phyloP scores from a whole-genome alignment of 2,329 filamentous ascomycete genomes.

The Ophiocordyceps robertsii region DNA sequence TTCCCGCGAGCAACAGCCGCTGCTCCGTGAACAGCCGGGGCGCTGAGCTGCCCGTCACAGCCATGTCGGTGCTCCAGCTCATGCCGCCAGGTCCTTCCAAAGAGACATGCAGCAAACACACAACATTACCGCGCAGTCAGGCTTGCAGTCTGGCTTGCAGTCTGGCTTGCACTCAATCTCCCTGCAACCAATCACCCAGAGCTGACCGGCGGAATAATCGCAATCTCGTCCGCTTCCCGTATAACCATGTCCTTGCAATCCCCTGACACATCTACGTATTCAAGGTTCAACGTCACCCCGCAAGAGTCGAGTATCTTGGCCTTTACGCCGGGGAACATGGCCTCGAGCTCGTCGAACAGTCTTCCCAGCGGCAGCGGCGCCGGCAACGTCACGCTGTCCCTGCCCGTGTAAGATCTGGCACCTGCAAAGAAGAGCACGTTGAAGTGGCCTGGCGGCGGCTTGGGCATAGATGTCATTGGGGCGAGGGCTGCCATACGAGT shows the following conservation, averaged over 20 bases:
- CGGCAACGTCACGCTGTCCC: slow-evolving; percentile 48
- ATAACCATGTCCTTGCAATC: slow-evolving; percentile 36
- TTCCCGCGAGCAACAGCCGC: slow-evolving; percentile 17
- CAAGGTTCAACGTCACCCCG: slow-evolving; percentile 66
- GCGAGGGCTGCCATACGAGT: not conserved
- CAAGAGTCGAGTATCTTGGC: slow-evolving; percentile 57
- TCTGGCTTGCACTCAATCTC: no score
- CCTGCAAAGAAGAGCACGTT: slow-evolving; percentile 72
- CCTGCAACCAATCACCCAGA: slow-evolving; percentile 43
- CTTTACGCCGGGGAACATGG: slow-evolving; percentile 55
- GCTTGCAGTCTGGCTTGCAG: no score
- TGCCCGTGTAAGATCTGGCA: slow-evolving; percentile 58
- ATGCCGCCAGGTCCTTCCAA: no score
- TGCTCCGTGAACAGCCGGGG: slow-evolving; percentile 8
- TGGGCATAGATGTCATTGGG: slow-evolving; percentile 24
- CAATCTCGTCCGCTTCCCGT: slow-evolving; percentile 66
- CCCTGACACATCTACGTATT: slow-evolving; percentile 60
- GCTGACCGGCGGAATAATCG: slow-evolving; percentile 78
- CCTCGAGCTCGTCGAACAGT: slow-evolving; percentile 56
- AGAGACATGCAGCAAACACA: no score
- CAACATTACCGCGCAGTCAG: no score
- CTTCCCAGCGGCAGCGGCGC: slow-evolving; percentile 50
- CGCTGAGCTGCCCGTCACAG: not conserved
- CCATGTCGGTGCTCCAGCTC: no score
- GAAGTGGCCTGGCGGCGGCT: slow-evolving; percentile 52